These are phyloP conservation scores for Xylaria sp. DNA, from an alignment of 2,329 filamentous ascomycete species.

Conservation along the genomic window DNA sequence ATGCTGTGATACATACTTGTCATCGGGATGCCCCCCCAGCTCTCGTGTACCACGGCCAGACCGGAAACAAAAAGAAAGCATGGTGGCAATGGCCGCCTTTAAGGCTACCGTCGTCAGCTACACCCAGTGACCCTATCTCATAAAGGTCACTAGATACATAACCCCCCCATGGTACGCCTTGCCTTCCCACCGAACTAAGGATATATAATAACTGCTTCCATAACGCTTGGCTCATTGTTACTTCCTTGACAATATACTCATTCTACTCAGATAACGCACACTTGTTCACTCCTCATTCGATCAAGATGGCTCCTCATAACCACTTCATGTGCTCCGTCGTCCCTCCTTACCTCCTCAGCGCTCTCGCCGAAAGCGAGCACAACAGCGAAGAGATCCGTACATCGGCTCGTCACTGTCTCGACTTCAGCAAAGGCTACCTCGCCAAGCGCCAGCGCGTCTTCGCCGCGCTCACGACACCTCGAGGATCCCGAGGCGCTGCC, in stretches of 20 bases:
- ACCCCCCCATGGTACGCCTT: neutral
- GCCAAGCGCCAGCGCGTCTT: constrained; percentile 52
- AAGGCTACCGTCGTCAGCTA: neutral
- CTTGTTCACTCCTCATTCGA: neutral
- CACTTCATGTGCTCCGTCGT: constrained; percentile 55
- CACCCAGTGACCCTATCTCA: neutral
- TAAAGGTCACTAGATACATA: constrained; percentile 16
- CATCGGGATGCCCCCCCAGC: constrained; percentile 14
- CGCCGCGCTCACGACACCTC: constrained; percentile 50
- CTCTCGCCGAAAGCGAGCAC: constrained; percentile 55
- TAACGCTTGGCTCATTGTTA: neutral
- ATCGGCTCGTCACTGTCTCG: constrained; percentile 53
- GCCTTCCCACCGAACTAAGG: neutral
- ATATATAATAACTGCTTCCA: neutral
- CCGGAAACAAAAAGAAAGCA: neutral
- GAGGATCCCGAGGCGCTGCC: constrained; percentile 43
- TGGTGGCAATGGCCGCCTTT: constrained; percentile 18
- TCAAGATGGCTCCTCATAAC: constrained; percentile 41
- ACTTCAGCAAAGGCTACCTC: constrained; percentile 49
- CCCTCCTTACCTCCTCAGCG: constrained; percentile 59
- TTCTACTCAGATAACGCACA: neutral
- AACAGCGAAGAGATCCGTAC: constrained; percentile 53
- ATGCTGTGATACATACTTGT: constrained; percentile 21
- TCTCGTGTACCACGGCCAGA: constrained; percentile 6
- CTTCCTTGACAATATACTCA: constrained; percentile 19